Base-by-base conservation (phyloP, 768 basidiomycete species). In the Trametes meyenii region DNA sequence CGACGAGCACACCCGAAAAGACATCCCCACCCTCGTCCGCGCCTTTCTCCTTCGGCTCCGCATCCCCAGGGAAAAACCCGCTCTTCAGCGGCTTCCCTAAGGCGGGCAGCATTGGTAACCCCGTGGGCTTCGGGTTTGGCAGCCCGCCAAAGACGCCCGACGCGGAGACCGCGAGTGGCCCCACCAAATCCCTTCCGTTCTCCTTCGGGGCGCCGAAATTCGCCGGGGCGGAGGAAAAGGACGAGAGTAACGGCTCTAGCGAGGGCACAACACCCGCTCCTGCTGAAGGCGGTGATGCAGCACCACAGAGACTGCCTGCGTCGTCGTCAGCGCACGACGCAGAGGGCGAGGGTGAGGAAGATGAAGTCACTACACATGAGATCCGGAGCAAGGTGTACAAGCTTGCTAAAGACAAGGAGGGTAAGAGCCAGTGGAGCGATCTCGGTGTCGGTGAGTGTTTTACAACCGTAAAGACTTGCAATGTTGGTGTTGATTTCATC, bases 321-420 rank as follows among this genome's bases (percentile, higher is more conserved):
- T 44, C 50, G 29, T 46, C 61, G 5, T 67, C 66, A 5, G 44
- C 64, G 36, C 84, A 88, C 63, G 89, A 90, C 64, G 78, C 77
- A 55, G 89, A 90, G 61, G 90, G 92, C 12, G 87, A 87, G 67
- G 92, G 92, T 29, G 92, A 94, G 74, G 89, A 94, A 70, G 81
- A 87, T 42, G 92, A 94, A 69, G 85, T 85, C 61, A 92, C 89
- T 3, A 74, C 75, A 29, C 79, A 89, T 71, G 73, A 77, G 46
- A 77, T 84, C 50, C 84, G 79, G 71, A 74, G 83, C 50, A 92
- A 89, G 71, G 85, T 86, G 24, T 90, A 77, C 69, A 83, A 81
- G 69, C 67, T 92, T 70, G 75, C 74, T 61, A 85, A 83, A 72
- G 73, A 76, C 16, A 75, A 78, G 13, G 81, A 82, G 61, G 71